Base-by-base conservation (phyloP, 441 rosid genomes). In the Eutrema salsugineum region DNA sequence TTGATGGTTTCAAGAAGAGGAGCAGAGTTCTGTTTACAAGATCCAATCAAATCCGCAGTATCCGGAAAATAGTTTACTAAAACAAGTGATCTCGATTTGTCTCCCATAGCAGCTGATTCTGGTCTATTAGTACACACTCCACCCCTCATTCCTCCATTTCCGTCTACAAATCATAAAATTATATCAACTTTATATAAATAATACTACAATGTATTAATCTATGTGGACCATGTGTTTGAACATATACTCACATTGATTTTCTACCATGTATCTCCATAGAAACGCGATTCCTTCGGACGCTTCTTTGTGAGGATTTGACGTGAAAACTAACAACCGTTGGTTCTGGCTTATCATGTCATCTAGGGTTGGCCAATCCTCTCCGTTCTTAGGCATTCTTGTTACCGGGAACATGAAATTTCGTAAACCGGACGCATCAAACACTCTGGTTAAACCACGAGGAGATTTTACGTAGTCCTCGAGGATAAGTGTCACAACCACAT, bases 21-120 rank as follows among this genome's bases (percentile, higher is more conserved):
- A 79, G 85, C 88, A 50, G 91, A 85, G 70, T 88, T 88, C 38
- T 83, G 50, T 63, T 76, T 82, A 82, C 93, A 88, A 55, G 91
- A 85, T 66, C 68, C 60, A 0, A 84, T 43, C 36, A 82, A 1
- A 64, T 80, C 78, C 5, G 87, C 87, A 1, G 12, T 30, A 63
- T 79, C 86, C 3, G 86, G 89, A 28, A 88, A 88, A 73, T 81
- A 78, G 82, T 86, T 88, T 53, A 86, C 68, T 1, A 86, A 66
- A 42, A 79, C 85, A 19, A 88, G 84, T 27, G 91, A 86, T 73
- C 84, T 80, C 6, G 86, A 72, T 39, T 64, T 73, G 40, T 80
- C 77, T 55, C 73, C 82, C 86, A 88, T 81, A 8, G 88, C 66
- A 51, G 81, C 78, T 40, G 93, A 86, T 56, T 86, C 87, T 0